These are phyloP conservation scores for Dioszegia aurantiaca DNA, from an alignment of 768 basidiomycete species.

Conservation along the genomic window DNA sequence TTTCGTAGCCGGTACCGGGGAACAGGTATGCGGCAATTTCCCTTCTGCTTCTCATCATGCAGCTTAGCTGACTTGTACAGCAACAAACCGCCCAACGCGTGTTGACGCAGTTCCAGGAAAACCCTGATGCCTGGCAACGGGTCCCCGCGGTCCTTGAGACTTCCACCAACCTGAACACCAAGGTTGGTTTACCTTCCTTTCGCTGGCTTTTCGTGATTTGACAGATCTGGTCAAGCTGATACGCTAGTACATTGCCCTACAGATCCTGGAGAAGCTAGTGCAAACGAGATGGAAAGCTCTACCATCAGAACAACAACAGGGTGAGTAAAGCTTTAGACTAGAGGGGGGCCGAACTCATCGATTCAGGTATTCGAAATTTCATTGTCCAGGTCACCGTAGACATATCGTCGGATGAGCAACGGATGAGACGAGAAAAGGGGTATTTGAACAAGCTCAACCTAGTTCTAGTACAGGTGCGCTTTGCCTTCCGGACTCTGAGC, in stretches of 20 bases:
- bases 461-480: constrained; percentile 81
- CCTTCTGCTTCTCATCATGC: not conserved
- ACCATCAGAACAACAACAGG: constrained; percentile 88
- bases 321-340: constrained; percentile 51
- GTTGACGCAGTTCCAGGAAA: constrained; percentile 92
- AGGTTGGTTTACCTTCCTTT: constrained; percentile 53
- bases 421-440: constrained; percentile 81
- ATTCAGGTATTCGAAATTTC: constrained; percentile 85
- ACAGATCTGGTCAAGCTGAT: constrained; percentile 9
- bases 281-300: constrained; percentile 92
- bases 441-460: constrained; percentile 90
- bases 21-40: constrained; percentile 62
- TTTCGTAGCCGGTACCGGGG: constrained; percentile 79
- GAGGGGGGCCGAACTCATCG: too few relatives aligned
- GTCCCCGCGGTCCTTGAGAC: constrained; percentile 90
- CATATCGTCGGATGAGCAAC: constrained; percentile 82
- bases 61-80: constrained; percentile 55
- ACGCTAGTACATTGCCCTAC: constrained; percentile 84
- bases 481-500: not conserved
- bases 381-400: constrained; percentile 90
- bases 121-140: constrained; percentile 93
- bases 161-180: constrained; percentile 74
- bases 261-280: constrained; percentile 94
- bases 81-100: constrained; percentile 93
- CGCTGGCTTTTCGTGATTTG: not conserved